Base-by-base conservation (phyloP, 306 rosid genomes). In the Medicago ruthenica region DNA sequence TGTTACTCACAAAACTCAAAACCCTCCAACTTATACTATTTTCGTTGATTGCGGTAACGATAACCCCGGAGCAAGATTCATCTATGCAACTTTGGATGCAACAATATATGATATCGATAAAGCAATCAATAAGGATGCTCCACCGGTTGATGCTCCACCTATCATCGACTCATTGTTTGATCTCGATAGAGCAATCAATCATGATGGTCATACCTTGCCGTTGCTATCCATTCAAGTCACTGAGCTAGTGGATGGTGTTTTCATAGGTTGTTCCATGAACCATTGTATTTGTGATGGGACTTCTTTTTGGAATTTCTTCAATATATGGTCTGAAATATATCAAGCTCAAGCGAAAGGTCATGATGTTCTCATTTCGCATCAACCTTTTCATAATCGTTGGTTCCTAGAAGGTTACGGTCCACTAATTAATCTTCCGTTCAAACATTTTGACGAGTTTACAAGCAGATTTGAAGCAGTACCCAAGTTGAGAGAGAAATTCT, bases 181-280 rank as follows among this genome's bases (percentile, higher is more conserved):
- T 22, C 94, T 81, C 5, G 57, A 88, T 64, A 80, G 45, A 62
- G 94, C 85, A 0, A 50, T 85, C 70, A 87, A 84, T 79, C 85
- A 87, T 31, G 96, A 90, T 1, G 94, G 89, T 0, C 97, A 92
- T 70, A 74, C 81, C 27, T 1, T 62, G 79, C 76, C 94, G 6
- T 48, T 90, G 74, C 48, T 92, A 4, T 63, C 94, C 7, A 22
- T 87, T 50, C 83, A 92, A 57, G 89, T 88, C 39, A 88, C 94
- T 0, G 91, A 92, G 15, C 41, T 90, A 1, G 10, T 58, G 0
- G 92, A 90, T 48, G 94, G 90, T 9, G 73, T 90, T 57, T 87
- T 88, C 86, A 75, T 92, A 2, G 97, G 92, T 0, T 85, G 88
- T 53, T 90, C 94, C 40, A 64, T 87, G 73, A 88, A 86, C 70